Evolutionary conservation across 2,329 filamentous ascomycete genomes (phyloP).

Genomic region (Gnomoniopsis smithogilvyi): DNA sequence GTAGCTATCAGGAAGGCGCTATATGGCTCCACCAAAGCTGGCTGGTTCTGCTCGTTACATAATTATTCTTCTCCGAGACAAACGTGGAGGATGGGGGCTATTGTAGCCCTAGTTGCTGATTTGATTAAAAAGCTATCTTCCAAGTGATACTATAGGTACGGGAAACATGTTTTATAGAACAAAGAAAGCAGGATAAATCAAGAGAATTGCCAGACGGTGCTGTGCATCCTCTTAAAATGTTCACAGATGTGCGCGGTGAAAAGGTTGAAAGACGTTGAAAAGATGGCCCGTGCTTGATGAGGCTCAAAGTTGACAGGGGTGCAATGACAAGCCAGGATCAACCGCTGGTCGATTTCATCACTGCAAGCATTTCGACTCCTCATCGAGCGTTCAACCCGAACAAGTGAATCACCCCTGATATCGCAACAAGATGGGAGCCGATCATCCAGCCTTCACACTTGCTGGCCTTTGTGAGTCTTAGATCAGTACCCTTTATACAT

Average conservation of each 20-base stretch:
- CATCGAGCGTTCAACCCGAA: background rate
- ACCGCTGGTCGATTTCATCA: background rate
- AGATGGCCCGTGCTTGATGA: slow-evolving; percentile 2
- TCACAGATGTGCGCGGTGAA: background rate
- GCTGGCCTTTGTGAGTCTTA: slow-evolving; percentile 33
- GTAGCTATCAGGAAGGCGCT: too few relatives aligned
- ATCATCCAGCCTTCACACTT: slow-evolving; percentile 39
- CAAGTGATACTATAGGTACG: too few relatives aligned
- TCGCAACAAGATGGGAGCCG: slow-evolving; percentile 23
- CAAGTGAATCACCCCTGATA: background rate
- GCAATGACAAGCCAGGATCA: background rate
- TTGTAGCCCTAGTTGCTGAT: too few relatives aligned
- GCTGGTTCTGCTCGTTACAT: too few relatives aligned
- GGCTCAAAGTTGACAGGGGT: slow-evolving; percentile 1
- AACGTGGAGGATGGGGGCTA: too few relatives aligned
- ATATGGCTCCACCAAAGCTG: too few relatives aligned
- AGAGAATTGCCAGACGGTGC: too few relatives aligned
- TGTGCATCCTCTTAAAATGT: too few relatives aligned
- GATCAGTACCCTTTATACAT: too few relatives aligned
- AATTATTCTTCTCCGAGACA: too few relatives aligned
- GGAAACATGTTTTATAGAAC: background rate
- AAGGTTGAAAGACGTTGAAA: background rate
- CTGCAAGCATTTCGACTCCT: background rate
- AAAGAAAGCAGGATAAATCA: too few relatives aligned
- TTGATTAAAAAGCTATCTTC: too few relatives aligned